Conservation (phyloP, 768 basidiomycete genomes). For the Panus rudis region DNA sequence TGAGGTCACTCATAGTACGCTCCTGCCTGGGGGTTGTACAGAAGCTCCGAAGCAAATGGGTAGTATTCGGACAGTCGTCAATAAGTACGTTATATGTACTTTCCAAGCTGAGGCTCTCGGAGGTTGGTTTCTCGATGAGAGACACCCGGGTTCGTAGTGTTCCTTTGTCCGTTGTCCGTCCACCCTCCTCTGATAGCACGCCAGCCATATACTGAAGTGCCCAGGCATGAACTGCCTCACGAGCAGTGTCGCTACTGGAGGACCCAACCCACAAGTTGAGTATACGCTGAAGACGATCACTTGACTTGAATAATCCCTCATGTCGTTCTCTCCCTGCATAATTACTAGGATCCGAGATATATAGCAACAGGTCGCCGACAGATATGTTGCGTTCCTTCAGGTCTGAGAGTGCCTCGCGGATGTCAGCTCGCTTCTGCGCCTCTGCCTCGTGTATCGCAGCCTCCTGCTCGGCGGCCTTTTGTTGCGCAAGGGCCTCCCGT, state of each 20-base stretch:
- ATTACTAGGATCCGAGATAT: neutral
- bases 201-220: neutral
- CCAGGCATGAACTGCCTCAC: neutral
- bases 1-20: neutral
- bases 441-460: neutral
- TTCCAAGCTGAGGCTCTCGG: neutral
- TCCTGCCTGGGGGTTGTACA: neutral
- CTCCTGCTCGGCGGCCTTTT: too few species aligned
- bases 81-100: neutral
- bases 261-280: neutral
- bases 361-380: neutral
- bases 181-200: neutral
- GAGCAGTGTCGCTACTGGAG: neutral
- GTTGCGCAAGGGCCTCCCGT: too few species aligned
- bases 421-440: neutral
- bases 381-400: neutral
- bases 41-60: neutral
- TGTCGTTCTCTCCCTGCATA: neutral
- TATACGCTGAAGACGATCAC: neutral
- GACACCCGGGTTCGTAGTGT: constrained; percentile 2
- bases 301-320: constrained; percentile 1
- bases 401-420: neutral
- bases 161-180: neutral
- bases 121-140: neutral
- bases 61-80: neutral